Evolutionary conservation across 768 basidiomycete genomes (phyloP).

Genomic region (Piloderma croceum): DNA sequence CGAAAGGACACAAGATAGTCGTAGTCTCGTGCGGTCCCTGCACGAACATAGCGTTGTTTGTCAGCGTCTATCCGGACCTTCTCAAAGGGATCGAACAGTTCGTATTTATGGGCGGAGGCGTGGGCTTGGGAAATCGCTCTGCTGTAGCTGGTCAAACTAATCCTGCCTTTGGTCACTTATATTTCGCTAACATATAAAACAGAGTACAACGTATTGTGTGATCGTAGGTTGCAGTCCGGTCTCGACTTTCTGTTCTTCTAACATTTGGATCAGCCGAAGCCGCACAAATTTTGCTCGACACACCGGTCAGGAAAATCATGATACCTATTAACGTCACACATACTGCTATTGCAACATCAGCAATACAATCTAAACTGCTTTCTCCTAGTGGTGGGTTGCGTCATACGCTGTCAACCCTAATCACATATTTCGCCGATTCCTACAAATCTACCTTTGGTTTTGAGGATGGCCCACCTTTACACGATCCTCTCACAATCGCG

Average conservation of each 20-base stretch:
- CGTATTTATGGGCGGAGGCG: slow-evolving; percentile 85
- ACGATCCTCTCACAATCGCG: slow-evolving; percentile 79
- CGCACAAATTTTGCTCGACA: slow-evolving; percentile 72
- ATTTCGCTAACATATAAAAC: neutral
- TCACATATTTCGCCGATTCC: slow-evolving; percentile 65
- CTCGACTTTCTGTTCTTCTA: neutral
- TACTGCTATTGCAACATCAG: slow-evolving; percentile 65
- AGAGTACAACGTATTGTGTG: slow-evolving; percentile 81
- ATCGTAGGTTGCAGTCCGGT: slow-evolving; percentile 48
- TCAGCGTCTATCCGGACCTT: slow-evolving; percentile 41
- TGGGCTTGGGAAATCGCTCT: slow-evolving; percentile 77
- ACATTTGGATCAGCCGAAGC: slow-evolving; percentile 56
- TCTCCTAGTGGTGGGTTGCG: slow-evolving; percentile 44
- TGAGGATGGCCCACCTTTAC: slow-evolving; percentile 78
- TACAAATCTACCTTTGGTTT: slow-evolving; percentile 80
- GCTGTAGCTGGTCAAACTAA: slow-evolving; percentile 55
- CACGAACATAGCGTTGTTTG: slow-evolving; percentile 42
- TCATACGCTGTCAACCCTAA: slow-evolving; percentile 66
- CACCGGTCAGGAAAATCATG: slow-evolving; percentile 62
- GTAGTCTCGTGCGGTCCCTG: slow-evolving; percentile 72
- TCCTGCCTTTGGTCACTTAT: neutral
- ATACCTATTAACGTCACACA: slow-evolving; percentile 88
- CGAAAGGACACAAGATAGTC: slow-evolving; percentile 54
- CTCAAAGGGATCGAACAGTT: slow-evolving; percentile 43
- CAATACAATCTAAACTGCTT: slow-evolving; percentile 50